Base-by-base conservation (phyloP, 768 basidiomycete genomes). In the Trametes coccinea region DNA sequence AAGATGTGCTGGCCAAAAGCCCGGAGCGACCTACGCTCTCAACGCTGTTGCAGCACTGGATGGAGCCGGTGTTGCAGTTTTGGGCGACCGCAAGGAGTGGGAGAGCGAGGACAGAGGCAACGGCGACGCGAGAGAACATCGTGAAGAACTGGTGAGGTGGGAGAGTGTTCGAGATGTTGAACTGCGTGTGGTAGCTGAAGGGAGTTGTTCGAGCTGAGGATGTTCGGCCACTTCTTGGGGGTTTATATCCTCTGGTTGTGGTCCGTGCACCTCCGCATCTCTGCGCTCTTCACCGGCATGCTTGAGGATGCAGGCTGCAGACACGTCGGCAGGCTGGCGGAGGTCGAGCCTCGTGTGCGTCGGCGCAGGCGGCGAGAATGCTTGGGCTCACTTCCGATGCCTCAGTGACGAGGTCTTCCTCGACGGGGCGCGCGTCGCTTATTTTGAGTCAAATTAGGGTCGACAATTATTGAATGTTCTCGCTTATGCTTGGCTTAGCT, bases 51-150 rank as follows among this genome's bases (percentile, higher is more conserved):
- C 64, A 65, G 60, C 64, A 65, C 45, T 61, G 56, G 43, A 59
- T 37, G 33, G 56, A 40, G n/a, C 64, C 64, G 47, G 64, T 62
- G 56, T 41, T 54, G 56, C 63, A 64, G 50, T 34, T n/a, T 30
- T 48, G 39, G 59, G 59, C 63, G 56, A 52, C 63, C 51, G 63
- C 63, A 59, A 64, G 63, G 60, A 61, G 31, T 37, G 59, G 60
- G 56, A 61, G 56, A 34, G 60, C 54, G 59, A 64, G 45, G 39
- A 64, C 45, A 47, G 60, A 30, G 37, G 56, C 59, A 40, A 51
- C 57, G 49, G 63, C 63, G 47, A 58, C 54, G 52, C 63, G 59
- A 22, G 60, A 45, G 56, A 64, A 64, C 63, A 64, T 64, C 49
- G 27, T 56, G 59, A 37, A 57, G 46, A n/a, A 16, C 40, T 22